Percentiles rank a stretch among this genome's conserved stretches.
Evolutionary conservation across 2,329 filamentous ascomycete species (phyloP).

Genomic region (Leptosphaerulina australis): DNA sequence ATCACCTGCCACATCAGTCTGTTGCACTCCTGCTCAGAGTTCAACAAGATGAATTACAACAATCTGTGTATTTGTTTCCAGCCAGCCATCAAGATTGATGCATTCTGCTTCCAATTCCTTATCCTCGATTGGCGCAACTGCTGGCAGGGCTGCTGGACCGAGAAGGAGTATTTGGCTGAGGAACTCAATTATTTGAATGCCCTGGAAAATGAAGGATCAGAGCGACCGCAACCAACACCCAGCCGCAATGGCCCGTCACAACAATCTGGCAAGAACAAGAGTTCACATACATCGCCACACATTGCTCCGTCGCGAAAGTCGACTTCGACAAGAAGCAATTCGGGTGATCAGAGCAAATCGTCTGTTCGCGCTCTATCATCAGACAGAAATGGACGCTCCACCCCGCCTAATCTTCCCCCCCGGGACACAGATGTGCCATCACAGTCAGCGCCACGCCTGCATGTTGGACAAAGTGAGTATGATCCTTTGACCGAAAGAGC

Average conservation of each 20-base stretch:
- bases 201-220: conserved; percentile 22
- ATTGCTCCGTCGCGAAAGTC: conserved; percentile 35
- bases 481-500: conserved; percentile 40
- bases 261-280: conserved; percentile 32
- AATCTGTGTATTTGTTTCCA: conserved; percentile 97
- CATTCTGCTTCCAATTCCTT: conserved; percentile 92
- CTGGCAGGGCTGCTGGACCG: conserved; percentile 95
- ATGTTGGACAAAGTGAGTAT: conserved; percentile 29
- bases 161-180: conserved; percentile 67
- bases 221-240: conserved; percentile 25
- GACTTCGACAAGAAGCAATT: conserved; percentile 38
- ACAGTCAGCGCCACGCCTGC: conserved; percentile 27
- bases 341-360: conserved; percentile 37
- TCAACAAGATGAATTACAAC: conserved; percentile 98
- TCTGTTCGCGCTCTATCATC: conserved; percentile 39
- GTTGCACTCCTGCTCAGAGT: conserved; percentile 86
- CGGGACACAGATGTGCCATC: conserved; percentile 9
- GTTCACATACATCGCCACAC: conserved; percentile 34
- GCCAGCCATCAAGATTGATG: conserved; percentile 94
- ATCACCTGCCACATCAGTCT: conserved; percentile 96
- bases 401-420: conserved; percentile 36
- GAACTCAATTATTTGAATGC: conserved; percentile 42
- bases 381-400: conserved; percentile 43
- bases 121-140: conserved; percentile 96
- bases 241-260: conserved; percentile 37